phyloP scores from a whole-genome alignment of 2,329 filamentous ascomycete genomes.

The Cladophialophora chaetospira region DNA sequence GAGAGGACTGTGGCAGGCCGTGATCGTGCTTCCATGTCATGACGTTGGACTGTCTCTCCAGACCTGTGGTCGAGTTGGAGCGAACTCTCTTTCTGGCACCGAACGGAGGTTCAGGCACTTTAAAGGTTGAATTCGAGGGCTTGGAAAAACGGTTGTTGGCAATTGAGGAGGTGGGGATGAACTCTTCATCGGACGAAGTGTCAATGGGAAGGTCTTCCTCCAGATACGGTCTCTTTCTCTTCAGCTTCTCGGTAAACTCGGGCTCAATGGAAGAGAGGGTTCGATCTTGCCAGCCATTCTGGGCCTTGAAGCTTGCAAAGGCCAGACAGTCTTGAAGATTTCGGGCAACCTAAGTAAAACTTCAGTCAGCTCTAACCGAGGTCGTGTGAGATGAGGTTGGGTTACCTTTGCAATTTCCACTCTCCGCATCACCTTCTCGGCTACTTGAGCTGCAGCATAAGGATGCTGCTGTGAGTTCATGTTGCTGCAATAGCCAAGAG shows the following conservation, averaged over 20 bases:
- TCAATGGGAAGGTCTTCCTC: conserved; percentile 83
- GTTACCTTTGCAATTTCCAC: conserved; percentile 74
- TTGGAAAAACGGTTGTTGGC: conserved; percentile 33
- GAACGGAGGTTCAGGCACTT: conserved; percentile 50
- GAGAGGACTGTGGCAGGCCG: conserved; percentile 81
- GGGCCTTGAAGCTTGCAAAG: conserved; percentile 94
- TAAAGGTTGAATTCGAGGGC: conserved; percentile 40
- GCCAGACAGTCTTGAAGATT: conserved; percentile 91
- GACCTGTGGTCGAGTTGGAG: conserved; percentile 64
- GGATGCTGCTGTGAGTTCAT: conserved; percentile 38
- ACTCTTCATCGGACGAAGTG: conserved; percentile 73
- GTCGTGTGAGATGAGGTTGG: conserved; percentile 22
- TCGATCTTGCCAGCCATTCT: conserved; percentile 91
- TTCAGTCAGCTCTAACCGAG: conserved; percentile 30
- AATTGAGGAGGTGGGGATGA: conserved; percentile 74
- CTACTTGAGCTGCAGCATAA: conserved; percentile 40
- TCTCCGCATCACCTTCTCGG: conserved; percentile 69
- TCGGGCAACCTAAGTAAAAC: conserved; percentile 74
- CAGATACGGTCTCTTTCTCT: conserved; percentile 66
- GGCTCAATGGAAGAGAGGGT: conserved; percentile 84
- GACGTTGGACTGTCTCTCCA: conserved; percentile 49
- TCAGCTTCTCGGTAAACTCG: conserved; percentile 75
- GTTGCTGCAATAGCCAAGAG: conserved; percentile 37
- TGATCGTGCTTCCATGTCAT: conserved; percentile 75
- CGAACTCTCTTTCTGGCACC: conserved; percentile 67